Percentiles rank a stretch among this genome's conserved stretches.
Evolutionary conservation across 352 stramenopile species (phyloP).

Genomic region (Elongisporangium undulatum): DNA sequence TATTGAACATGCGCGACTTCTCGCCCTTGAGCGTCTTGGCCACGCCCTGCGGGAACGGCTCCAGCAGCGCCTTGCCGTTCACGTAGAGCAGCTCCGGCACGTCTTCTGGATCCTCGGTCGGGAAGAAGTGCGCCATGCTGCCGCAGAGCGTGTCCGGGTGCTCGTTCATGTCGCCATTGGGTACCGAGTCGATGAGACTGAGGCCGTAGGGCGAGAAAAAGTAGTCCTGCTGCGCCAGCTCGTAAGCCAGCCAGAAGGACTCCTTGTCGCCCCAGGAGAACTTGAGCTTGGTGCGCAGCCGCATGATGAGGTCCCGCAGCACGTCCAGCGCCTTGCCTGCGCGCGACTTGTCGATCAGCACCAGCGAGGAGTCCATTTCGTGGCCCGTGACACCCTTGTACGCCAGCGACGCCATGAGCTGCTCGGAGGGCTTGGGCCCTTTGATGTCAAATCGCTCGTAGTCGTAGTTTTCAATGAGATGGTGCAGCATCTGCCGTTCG

Average conservation of each 20-base stretch:
- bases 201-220: constrained; percentile 48
- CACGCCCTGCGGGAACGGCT: constrained; percentile 29
- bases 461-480: constrained; percentile 36
- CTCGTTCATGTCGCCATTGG: constrained; percentile 21
- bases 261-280: constrained; percentile 60
- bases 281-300: constrained; percentile 26
- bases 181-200: constrained; percentile 26
- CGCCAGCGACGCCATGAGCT: constrained; percentile 29
- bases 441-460: constrained; percentile 34
- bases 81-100: constrained; percentile 22
- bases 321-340: constrained; percentile 33
- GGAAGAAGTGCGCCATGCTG: constrained; percentile 40
- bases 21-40: constrained; percentile 27
- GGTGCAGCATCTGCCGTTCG: constrained; percentile 24
- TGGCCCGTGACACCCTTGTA: constrained; percentile 35
- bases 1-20: constrained; percentile 30
- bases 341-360: constrained; percentile 36
- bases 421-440: constrained; percentile 23
- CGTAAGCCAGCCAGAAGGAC: constrained; percentile 45
- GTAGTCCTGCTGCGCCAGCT: constrained; percentile 43
- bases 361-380: constrained; percentile 59
- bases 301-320: constrained; percentile 37
- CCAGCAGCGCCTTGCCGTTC: constrained; percentile 26
- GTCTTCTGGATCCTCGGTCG: constrained; percentile 15
- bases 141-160: constrained; percentile 36